Evolutionary conservation across 129 eudicot genomes (phyloP).

Genomic region (Oenanthe sinensis): DNA sequence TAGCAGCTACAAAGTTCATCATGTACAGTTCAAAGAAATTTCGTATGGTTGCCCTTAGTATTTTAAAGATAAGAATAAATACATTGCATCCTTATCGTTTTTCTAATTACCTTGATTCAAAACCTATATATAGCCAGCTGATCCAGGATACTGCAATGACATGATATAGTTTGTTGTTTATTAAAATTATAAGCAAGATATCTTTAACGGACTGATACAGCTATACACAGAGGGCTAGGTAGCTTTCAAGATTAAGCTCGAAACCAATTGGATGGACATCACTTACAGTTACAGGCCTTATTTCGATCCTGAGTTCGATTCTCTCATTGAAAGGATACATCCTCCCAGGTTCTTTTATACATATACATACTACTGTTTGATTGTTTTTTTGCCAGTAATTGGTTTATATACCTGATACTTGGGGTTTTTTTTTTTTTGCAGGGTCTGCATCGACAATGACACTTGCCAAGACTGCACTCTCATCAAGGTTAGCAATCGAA

Average conservation of each 20-base stretch:
- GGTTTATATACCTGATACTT: neutral
- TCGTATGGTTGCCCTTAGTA: neutral
- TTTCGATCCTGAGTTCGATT: slow-evolving; percentile 54
- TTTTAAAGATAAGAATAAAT: neutral
- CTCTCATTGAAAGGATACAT: slow-evolving; percentile 50
- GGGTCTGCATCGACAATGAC: slow-evolving; percentile 88
- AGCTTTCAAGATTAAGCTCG: neutral
- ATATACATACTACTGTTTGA: neutral
- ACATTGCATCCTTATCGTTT: neutral
- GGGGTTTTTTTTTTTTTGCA: slow-evolving; percentile 16
- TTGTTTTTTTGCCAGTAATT: neutral
- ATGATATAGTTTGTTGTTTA: neutral
- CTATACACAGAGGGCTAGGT: neutral
- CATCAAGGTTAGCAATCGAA: slow-evolving; percentile 52
- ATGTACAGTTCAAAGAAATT: neutral
- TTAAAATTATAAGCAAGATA: neutral
- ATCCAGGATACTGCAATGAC: neutral
- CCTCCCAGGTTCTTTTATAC: slow-evolving; percentile 40
- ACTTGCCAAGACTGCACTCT: slow-evolving; percentile 62
- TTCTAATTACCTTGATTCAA: neutral
- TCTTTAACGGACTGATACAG: neutral
- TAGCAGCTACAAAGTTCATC: neutral
- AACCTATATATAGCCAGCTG: neutral
- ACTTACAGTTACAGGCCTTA: slow-evolving; percentile 39
- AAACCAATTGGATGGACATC: slow-evolving; percentile 36